These are phyloP conservation scores for Myochromella boudieri DNA, from an alignment of 768 basidiomycete genomes.

Conservation along the genomic window DNA sequence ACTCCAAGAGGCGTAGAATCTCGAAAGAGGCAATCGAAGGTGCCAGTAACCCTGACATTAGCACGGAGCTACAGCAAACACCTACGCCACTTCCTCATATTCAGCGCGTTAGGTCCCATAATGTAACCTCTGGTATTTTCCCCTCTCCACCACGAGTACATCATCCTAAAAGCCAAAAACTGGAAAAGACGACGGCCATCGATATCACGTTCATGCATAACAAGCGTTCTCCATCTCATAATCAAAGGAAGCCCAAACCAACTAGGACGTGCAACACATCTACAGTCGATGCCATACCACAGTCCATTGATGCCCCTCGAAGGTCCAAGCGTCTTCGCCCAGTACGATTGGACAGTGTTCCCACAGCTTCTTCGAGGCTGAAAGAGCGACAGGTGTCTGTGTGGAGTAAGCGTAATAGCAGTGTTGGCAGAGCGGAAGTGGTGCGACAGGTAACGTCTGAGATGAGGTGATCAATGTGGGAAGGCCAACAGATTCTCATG, in stretches of 20 bases:
- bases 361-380: neutral
- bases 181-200: conserved; percentile 1
- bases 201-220: conserved; percentile 15
- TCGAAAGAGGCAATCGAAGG: conserved; percentile 14
- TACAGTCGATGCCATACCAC: neutral
- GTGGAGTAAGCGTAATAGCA: conserved; percentile 18
- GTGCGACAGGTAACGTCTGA: conserved; percentile 7
- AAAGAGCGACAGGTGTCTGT: neutral
- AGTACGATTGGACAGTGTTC: neutral
- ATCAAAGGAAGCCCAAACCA: conserved; percentile 6
- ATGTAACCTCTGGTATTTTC: neutral
- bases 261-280: neutral
- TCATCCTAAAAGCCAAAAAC: conserved; percentile 17
- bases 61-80: conserved; percentile 12
- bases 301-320: conserved; percentile 11
- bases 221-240: conserved; percentile 3
- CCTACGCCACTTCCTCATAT: conserved; percentile 18
- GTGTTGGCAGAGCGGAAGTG: neutral
- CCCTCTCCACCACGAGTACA: conserved; percentile 15
- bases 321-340: conserved; percentile 15
- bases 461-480: neutral
- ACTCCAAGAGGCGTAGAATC: conserved; percentile 25
- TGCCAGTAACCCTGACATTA: conserved; percentile 14
- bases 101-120: conserved; percentile 9
- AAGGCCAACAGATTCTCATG: too few species aligned